Percentiles rank a stretch among this genome's conserved stretches.
phyloP scores from a whole-genome alignment of 179 eudicot genomes.

The Actinidia chinensis region DNA sequence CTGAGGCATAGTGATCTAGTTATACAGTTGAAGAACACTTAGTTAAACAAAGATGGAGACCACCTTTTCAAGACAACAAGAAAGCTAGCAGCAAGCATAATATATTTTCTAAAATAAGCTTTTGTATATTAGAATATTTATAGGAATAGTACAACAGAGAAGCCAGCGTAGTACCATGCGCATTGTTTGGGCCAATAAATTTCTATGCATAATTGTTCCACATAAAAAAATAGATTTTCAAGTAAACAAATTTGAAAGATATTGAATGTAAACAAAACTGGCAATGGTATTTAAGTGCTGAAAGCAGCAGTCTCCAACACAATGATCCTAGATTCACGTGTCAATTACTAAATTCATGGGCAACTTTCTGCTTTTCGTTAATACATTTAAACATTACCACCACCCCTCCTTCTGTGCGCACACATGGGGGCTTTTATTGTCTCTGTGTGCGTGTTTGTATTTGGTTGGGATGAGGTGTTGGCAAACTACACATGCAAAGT shows the following conservation, averaged over 20 bases:
- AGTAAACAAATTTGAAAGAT: constrained; percentile 3
- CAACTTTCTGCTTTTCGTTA: too few species aligned
- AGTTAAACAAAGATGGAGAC: too few species aligned
- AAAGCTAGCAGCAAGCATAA: too few species aligned
- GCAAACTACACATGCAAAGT: background rate
- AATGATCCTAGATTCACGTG: background rate
- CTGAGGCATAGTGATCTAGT: too few species aligned
- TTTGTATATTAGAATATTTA: too few species aligned
- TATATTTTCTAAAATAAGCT: too few species aligned
- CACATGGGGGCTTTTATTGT: background rate
- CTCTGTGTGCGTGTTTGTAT: background rate
- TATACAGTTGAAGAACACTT: too few species aligned
- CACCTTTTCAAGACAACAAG: too few species aligned
- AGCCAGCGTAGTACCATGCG: background rate
- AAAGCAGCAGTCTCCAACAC: background rate
- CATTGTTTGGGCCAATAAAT: background rate
- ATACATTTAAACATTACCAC: background rate
- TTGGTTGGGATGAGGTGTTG: background rate
- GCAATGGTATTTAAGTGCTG: background rate
- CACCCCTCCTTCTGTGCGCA: background rate
- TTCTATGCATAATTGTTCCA: background rate
- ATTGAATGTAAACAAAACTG: background rate
- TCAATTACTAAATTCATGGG: constrained; percentile 2
- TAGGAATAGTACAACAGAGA: too few species aligned
- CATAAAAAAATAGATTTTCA: background rate